Base-by-base conservation (phyloP, 139 green algal species). In the Volvox africanus region DNA sequence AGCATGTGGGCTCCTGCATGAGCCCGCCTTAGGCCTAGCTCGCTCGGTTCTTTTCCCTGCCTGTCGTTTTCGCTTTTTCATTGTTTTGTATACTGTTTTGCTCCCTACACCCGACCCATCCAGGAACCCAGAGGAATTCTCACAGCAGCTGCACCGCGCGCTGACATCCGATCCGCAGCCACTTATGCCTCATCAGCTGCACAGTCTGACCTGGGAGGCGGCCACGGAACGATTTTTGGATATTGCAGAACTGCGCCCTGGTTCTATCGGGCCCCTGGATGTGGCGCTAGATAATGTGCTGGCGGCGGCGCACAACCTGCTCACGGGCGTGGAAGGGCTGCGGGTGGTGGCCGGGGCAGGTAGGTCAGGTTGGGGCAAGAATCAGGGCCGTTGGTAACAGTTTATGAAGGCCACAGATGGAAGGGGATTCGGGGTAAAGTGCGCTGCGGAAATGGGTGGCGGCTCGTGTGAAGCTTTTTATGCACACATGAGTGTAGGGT, bases 171-270 rank as follows among this genome's bases (percentile, higher is more conserved):
- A 98, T 32, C 97, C 97, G 22, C 68, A 94, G 89, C 98, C 98
- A 65, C 96, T 99, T 80, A 92, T 81, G 0, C 21, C 88, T 0
- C 91, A 98, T 26, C 94, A 99, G 86, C 94, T 96, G 91, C 92
- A 96, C 87, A 82, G 91, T 35, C 95, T 99, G 36, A 99, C 98
- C 3, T 99, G 98, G 98, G 97, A 99, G 95, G 98, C 97, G 6
- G 98, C 98, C 61, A 99, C 98, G 1, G 95, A 99, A 89, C 95
- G 98, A 65, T 99, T 99, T 93, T 92, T 99, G 82, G 93, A 98
- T 78, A 95, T 96, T 1, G 96, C 96, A 1, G 97, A 98, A 92
- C 88, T 98, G 61, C 80, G 68, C 18, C 85, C 85, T 28, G 85
- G 85, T n/a, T 24, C 69, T 36, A 82, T 89, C 0, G 44, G 71